Percentiles rank a stretch among this genome's conserved stretches.
phyloP scores from a whole-genome alignment of 1,284 basidiomycete species.

The Tremellales sp. region DNA sequence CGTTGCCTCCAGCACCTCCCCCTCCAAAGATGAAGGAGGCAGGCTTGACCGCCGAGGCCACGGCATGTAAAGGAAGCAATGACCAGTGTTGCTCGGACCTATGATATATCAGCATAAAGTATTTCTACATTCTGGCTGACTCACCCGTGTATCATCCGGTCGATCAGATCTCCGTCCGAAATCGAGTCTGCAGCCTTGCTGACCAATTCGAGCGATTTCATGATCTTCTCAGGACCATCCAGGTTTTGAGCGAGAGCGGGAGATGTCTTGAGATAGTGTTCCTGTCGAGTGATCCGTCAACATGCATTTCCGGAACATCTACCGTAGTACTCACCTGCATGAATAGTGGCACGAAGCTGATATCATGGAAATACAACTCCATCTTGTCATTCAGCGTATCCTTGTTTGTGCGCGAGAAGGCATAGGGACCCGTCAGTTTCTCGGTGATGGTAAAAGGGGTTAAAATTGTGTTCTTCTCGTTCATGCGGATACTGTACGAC shows the following conservation, averaged over 20 bases:
- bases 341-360: slow-evolving; percentile 88
- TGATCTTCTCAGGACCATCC: slow-evolving; percentile 60
- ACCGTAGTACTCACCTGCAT: slow-evolving; percentile 66
- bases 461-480: slow-evolving; percentile 88
- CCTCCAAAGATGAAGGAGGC: slow-evolving; percentile 74
- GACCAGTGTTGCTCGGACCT: slow-evolving; percentile 95
- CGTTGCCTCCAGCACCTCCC: slow-evolving; percentile 37
- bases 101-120: slow-evolving; percentile 1
- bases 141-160: slow-evolving; percentile 87
- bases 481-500: slow-evolving; percentile 71
- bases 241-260: slow-evolving; percentile 59
- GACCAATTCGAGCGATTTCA: slow-evolving; percentile 78
- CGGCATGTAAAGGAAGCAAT: slow-evolving; percentile 88
- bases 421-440: slow-evolving; percentile 81
- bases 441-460: slow-evolving; percentile 84
- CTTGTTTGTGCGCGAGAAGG: slow-evolving; percentile 76
- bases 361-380: slow-evolving; percentile 95
- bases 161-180: slow-evolving; percentile 93
- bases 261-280: slow-evolving; percentile 83
- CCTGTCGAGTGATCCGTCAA: slow-evolving; percentile 53
- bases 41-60: slow-evolving; percentile 82
- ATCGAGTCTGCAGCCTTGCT: slow-evolving; percentile 83
- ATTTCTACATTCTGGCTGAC: slow-evolving; percentile 30
- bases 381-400: slow-evolving; percentile 87
- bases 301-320: not conserved